Evolutionary conservation across 148 eudicot species (phyloP), one percentile per base, ranked within the genome.

Genomic region (Cornus suecica): DNA sequence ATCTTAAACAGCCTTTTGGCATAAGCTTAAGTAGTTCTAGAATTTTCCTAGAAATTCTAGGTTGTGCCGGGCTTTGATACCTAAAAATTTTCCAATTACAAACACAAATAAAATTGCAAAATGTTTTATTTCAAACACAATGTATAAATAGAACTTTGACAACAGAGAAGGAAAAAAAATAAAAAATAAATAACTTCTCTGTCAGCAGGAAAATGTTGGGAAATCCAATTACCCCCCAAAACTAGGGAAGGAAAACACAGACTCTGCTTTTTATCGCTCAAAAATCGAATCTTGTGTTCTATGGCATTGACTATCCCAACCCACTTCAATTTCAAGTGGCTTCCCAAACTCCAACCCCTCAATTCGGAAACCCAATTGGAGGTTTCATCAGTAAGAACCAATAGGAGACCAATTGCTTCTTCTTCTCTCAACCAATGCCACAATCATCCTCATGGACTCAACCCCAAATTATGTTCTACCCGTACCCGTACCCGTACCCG

Each of bases 251-350:
- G 42, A 70, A 45, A 27, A 8, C 27, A 10, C 72, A 58, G 24
- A 22, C 62, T 58, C 62, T 58, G 62, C 62, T 5, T 1, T 18
- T 58, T 58, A n/a, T 48, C 54, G 2, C 15, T 48, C 54, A 48
- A 48, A 48, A 48, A 20, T 58, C 62, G 20, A 18, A 0, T 56
- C 5, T 56, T 2, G 4, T 54, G 20, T n/a, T 20, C 62, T 10
- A 56, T 3, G 62, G 62, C 62, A 1, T 80, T 81, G 68, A 72
- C 88, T 68, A 68, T 82, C 78, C 82, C 82, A 66, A 58, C 80
- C 51, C 74, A 80, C 63, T 75, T 88, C 75, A 78, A 81, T 10
- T 85, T 87, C 74, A 82, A 76, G n/a, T 73, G 78, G 24, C 62
- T 58, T 62, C 77, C 76, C 27, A 80, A 72, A 74, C 64, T 82